Percentiles rank a stretch among this genome's conserved stretches.
These are phyloP conservation scores for Pulveroboletus sp. DNA, from an alignment of 768 basidiomycete genomes.

Conservation along the genomic window DNA sequence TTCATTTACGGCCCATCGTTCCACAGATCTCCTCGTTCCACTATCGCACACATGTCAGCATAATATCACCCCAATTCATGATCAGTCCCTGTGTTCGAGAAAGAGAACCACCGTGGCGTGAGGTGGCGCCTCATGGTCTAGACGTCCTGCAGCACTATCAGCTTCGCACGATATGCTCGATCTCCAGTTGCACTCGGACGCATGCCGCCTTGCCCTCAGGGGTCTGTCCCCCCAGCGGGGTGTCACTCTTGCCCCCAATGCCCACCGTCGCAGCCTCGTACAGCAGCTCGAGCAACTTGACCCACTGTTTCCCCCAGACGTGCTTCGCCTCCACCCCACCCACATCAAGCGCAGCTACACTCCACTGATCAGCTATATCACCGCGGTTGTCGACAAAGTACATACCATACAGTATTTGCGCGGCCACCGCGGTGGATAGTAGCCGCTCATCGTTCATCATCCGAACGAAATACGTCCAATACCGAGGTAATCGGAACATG, in stretches of 20 bases:
- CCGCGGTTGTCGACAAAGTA: neutral
- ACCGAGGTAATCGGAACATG: conserved; percentile 60
- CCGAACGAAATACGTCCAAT: conserved; percentile 73
- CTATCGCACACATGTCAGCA: conserved; percentile 12
- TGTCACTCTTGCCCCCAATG: conserved; percentile 34
- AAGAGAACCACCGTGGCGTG: conserved; percentile 17
- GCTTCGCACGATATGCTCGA: conserved; percentile 57
- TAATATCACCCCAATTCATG: conserved; percentile 7
- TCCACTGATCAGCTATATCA: conserved; percentile 10
- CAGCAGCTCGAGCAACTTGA: conserved; percentile 65
- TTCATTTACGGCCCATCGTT: conserved; percentile 24
- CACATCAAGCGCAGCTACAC: conserved; percentile 67
- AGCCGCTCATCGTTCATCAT: conserved; percentile 52
- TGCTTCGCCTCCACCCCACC: conserved; percentile 57
- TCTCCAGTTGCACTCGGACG: conserved; percentile 58
- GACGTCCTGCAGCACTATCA: conserved; percentile 12
- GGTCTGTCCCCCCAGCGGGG: conserved; percentile 55
- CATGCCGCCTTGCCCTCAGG: conserved; percentile 64
- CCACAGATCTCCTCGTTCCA: conserved; percentile 5
- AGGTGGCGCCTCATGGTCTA: neutral
- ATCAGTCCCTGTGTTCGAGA: conserved; percentile 4
- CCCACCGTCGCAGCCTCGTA: conserved; percentile 63
- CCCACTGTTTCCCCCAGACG: conserved; percentile 78
- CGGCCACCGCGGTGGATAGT: conserved; percentile 56
- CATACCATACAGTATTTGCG: conserved; percentile 66